Conservation (phyloP, 192 early-diverging fungal species). For the Coemansia pectinata region DNA sequence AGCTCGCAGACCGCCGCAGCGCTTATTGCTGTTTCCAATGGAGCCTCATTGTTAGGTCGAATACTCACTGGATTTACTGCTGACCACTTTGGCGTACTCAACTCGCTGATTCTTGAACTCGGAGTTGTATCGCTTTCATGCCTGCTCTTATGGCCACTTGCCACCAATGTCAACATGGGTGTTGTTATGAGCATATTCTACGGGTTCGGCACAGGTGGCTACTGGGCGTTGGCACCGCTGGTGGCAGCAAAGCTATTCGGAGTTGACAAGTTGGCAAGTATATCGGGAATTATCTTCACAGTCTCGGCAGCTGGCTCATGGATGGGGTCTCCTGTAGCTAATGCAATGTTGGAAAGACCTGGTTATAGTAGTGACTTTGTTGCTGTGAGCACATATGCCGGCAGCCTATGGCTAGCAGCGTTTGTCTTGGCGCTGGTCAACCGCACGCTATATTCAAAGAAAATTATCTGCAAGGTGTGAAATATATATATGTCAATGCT, state of each 20-base stretch:
- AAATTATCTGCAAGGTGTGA: slow-evolving; percentile 6
- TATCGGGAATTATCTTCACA: slow-evolving; percentile 37
- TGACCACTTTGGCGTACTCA: slow-evolving; percentile 46
- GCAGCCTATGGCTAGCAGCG: slow-evolving; percentile 36
- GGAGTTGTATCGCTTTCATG: slow-evolving; percentile 14
- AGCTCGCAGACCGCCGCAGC: slow-evolving; percentile 33
- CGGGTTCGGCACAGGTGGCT: slow-evolving; percentile 36
- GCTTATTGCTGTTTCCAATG: slow-evolving; percentile 48
- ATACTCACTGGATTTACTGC: slow-evolving; percentile 28
- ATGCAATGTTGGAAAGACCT: slow-evolving; percentile 29
- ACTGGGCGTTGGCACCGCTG: slow-evolving; percentile 47
- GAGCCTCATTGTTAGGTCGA: slow-evolving; percentile 38
- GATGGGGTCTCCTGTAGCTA: slow-evolving; percentile 36
- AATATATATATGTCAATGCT: background rate
- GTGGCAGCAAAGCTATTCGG: slow-evolving; percentile 48
- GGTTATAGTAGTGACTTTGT: slow-evolving; percentile 25
- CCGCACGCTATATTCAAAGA: slow-evolving; percentile 25
- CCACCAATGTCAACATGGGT: slow-evolving; percentile 29
- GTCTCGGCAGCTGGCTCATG: slow-evolving; percentile 35
- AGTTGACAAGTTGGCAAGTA: slow-evolving; percentile 35
- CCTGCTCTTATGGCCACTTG: slow-evolving; percentile 44
- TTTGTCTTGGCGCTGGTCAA: slow-evolving; percentile 22
- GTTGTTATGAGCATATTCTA: slow-evolving; percentile 33
- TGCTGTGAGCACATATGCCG: slow-evolving; percentile 34
- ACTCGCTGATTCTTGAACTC: slow-evolving; percentile 28